phyloP scores from a whole-genome alignment of 352 stramenopile species.

The Phytophthora citrophthora region DNA sequence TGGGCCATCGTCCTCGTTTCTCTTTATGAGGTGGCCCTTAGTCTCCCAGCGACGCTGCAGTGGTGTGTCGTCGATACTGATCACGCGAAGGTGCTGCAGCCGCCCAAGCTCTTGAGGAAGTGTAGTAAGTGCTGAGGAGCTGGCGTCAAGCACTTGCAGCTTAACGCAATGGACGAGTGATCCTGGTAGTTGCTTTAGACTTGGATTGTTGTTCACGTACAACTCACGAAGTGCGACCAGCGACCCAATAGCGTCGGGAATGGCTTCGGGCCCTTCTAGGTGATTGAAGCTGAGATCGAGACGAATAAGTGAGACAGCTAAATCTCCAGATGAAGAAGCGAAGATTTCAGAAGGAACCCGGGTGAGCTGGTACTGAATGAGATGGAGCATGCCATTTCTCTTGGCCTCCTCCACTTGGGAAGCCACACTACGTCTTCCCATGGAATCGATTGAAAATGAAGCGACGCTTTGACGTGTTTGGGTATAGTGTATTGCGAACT shows the following conservation, averaged over 20 bases:
- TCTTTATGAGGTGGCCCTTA: constrained; percentile 58
- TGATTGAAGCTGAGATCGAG: constrained; percentile 89
- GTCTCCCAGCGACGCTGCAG: constrained; percentile 58
- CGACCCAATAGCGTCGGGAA: constrained; percentile 63
- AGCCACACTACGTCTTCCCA: constrained; percentile 48
- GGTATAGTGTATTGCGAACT: constrained; percentile 24
- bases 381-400: constrained; percentile 64
- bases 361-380: constrained; percentile 53
- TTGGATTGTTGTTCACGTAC: constrained; percentile 88
- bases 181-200: constrained; percentile 54
- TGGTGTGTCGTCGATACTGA: constrained; percentile 81
- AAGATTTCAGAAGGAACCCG: constrained; percentile 51
- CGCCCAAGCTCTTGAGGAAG: constrained; percentile 75
- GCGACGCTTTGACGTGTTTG: constrained; percentile 32
- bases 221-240: constrained; percentile 75
- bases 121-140: constrained; percentile 60
- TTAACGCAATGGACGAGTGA: constrained; percentile 67
- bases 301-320: constrained; percentile 53
- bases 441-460: constrained; percentile 21
- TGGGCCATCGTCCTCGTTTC: constrained; percentile 22
- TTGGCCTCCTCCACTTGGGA: constrained; percentile 67
- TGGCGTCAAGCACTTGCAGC: constrained; percentile 79
- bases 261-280: constrained; percentile 36
- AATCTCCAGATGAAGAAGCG: constrained; percentile 26
- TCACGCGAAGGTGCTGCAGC: constrained; percentile 61